phyloP scores from a whole-genome alignment of 208 protist genomes.

The Trypanosoma melophagium region DNA sequence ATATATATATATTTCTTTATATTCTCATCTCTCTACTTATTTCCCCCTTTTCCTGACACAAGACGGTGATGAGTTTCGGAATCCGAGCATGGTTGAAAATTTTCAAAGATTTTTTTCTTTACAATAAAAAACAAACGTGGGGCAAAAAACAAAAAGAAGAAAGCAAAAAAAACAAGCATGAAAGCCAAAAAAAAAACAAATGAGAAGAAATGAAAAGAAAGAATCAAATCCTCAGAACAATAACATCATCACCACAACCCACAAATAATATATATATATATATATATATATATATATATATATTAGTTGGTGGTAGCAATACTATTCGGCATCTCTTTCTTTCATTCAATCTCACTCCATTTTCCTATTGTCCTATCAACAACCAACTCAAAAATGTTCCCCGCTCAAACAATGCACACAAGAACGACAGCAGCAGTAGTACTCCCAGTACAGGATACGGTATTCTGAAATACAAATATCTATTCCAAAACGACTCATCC shows the following conservation, averaged over 20 bases:
- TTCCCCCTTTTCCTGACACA: no score
- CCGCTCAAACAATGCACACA: slow-evolving; percentile 65
- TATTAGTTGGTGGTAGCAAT: no score
- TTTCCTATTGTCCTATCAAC: slow-evolving; percentile 35
- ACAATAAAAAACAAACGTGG: no score
- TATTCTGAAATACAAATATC: slow-evolving; percentile 49
- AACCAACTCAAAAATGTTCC: slow-evolving; percentile 53
- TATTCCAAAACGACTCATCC: slow-evolving; percentile 21
- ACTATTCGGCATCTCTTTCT: no score
- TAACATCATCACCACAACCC: no score
- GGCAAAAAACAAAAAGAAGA: slow-evolving; percentile 12
- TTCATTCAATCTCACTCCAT: background rate
- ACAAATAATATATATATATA: no score
- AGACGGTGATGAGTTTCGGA: no score
- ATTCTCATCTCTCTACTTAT: no score
- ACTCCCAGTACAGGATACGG: slow-evolving; percentile 37
- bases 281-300: no score
- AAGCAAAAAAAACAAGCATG: slow-evolving; percentile 7
- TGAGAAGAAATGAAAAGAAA: background rate
- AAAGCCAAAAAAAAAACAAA: background rate
- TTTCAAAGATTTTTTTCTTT: no score
- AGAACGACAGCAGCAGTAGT: slow-evolving; percentile 53
- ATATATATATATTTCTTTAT: no score
- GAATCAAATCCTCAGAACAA: background rate
- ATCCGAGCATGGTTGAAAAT: no score